These are phyloP conservation scores for Rugonectria rugulosa DNA, from an alignment of 2,329 filamentous ascomycete species.

Conservation along the genomic window DNA sequence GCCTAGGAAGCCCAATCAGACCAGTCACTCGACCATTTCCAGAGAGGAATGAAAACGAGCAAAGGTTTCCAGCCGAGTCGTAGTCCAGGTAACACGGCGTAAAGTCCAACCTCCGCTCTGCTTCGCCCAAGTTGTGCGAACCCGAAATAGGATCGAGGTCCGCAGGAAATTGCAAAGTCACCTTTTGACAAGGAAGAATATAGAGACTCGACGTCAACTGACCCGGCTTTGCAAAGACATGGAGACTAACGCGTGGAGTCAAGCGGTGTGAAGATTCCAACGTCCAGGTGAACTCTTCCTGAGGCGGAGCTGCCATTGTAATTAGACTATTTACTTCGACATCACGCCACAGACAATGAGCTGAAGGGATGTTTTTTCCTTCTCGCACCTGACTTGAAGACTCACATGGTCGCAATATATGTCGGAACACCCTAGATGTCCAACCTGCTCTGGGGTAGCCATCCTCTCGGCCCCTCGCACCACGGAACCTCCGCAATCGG, in stretches of 20 bases:
- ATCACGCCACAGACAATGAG: slow-evolving; percentile 1
- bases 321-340: neutral
- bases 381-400: neutral
- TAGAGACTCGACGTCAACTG: too few species aligned
- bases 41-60: slow-evolving; percentile 11
- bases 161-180: slow-evolving; percentile 27
- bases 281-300: neutral
- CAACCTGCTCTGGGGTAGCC: neutral
- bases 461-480: neutral
- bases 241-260: slow-evolving; percentile 25
- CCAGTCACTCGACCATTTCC: slow-evolving; percentile 31
- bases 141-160: slow-evolving; percentile 30
- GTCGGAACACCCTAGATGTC: slow-evolving; percentile 10
- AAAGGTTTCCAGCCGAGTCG: neutral
- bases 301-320: slow-evolving; percentile 8
- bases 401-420: slow-evolving; percentile 4
- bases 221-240: slow-evolving; percentile 14
- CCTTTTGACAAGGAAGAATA: slow-evolving; percentile 22
- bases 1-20: slow-evolving; percentile 29
- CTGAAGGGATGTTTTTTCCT: neutral
- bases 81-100: slow-evolving; percentile 22
- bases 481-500: slow-evolving; percentile 8
- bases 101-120: slow-evolving; percentile 26
- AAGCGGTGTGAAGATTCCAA: slow-evolving; percentile 24
- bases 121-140: slow-evolving; percentile 12